phyloP scores from a whole-genome alignment of 257 asterid genomes.

The Gynochthodes officinalis region DNA sequence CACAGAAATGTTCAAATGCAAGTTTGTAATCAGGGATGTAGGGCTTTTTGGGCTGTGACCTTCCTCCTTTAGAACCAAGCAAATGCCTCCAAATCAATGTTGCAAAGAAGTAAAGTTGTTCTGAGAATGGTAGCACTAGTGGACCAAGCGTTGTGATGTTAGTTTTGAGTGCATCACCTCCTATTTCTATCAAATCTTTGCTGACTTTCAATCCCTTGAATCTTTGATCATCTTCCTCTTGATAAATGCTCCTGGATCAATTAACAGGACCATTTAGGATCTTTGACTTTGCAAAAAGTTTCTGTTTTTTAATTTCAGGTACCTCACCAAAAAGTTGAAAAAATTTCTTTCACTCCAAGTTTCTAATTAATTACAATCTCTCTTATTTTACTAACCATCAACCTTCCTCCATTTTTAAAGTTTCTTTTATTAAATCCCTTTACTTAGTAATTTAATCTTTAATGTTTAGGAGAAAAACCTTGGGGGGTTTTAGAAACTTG shows the following conservation, averaged over 20 bases:
- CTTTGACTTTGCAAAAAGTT: too few relatives aligned
- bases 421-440: too few relatives aligned
- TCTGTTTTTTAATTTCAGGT: too few relatives aligned
- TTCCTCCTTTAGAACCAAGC: conserved; percentile 24
- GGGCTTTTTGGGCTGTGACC: conserved; percentile 44
- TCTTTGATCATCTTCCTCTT: conserved; percentile 68
- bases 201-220: conserved; percentile 69
- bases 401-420: too few relatives aligned
- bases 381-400: too few relatives aligned
- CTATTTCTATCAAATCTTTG: conserved; percentile 71
- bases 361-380: too few relatives aligned
- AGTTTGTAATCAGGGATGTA: conserved; percentile 97
- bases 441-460: too few relatives aligned
- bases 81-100: conserved; percentile 53
- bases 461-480: too few relatives aligned
- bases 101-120: conserved; percentile 82
- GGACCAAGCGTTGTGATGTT: conserved; percentile 92
- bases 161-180: conserved; percentile 87
- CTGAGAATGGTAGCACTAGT: conserved; percentile 65
- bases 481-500: too few relatives aligned
- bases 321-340: too few relatives aligned
- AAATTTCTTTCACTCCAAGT: too few relatives aligned
- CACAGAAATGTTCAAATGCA: conserved; percentile 92
- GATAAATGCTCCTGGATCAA: conserved; percentile 59
- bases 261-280: neutral